Percentiles rank a stretch among this genome's conserved stretches.
phyloP scores from a whole-genome alignment of 2,329 filamentous ascomycete species.

The Lachnellula occidentalis region DNA sequence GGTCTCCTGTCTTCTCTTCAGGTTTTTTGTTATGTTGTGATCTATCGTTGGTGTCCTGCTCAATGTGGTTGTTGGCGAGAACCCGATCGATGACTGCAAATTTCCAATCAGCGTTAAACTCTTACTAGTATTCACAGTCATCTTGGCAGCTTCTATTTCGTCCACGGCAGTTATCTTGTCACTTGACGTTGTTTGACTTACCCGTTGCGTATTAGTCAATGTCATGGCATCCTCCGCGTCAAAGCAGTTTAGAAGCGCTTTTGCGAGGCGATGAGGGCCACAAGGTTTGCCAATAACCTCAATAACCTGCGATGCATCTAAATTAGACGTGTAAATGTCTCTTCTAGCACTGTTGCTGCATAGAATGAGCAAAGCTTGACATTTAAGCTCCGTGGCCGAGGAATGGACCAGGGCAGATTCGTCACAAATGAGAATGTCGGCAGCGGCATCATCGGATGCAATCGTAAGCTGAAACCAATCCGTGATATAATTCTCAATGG shows the following conservation, averaged over 20 bases:
- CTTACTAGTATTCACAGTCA: constrained; percentile 13
- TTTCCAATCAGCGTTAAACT: constrained; percentile 14
- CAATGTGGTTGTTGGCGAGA: constrained; percentile 16
- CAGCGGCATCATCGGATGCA: background rate
- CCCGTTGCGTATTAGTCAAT: constrained; percentile 1
- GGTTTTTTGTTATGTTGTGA: background rate
- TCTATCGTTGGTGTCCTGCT: background rate
- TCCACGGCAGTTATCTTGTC: background rate
- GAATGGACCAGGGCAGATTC: constrained; percentile 14
- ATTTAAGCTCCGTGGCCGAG: constrained; percentile 4
- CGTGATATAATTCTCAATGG: constrained; percentile 18
- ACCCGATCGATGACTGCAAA: constrained; percentile 19
- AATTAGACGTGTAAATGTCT: constrained; percentile 13
- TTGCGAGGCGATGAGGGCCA: constrained; percentile 23
- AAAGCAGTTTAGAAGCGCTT: constrained; percentile 21
- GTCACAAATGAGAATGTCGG: constrained; percentile 20
- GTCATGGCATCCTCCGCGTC: constrained; percentile 15
- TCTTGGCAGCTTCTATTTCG: constrained; percentile 4
- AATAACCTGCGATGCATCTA: constrained; percentile 12
- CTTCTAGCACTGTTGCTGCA: constrained; percentile 16
- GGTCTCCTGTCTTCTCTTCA: too few relatives aligned
- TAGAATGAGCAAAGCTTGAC: constrained; percentile 14
- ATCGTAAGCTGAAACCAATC: constrained; percentile 20
- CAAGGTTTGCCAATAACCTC: constrained; percentile 24
- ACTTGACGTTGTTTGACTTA: constrained; percentile 5